Percentiles rank a stretch among this genome's conserved stretches.
Evolutionary conservation across 2,329 filamentous ascomycete species (phyloP).

Genomic region (Colletotrichum ledebouriae): DNA sequence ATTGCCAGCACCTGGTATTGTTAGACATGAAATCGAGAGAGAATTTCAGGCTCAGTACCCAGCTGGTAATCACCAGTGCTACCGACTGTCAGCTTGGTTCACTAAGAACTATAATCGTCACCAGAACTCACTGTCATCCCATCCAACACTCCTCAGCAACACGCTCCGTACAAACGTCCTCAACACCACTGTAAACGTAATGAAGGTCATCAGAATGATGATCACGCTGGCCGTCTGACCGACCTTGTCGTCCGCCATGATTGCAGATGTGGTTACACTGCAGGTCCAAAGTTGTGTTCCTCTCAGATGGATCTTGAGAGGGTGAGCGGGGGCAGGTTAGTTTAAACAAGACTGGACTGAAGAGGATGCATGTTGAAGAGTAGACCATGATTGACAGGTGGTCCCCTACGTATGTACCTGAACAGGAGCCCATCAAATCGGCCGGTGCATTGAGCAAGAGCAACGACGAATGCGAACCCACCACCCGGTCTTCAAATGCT

Average conservation of each 20-base stretch:
- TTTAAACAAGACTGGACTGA: slow-evolving; percentile 17
- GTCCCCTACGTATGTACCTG: slow-evolving; percentile 26
- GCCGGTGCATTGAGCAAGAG: slow-evolving; percentile 24
- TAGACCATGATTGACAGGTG: slow-evolving; percentile 35
- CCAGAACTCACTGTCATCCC: slow-evolving; percentile 41
- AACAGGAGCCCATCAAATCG: slow-evolving; percentile 6
- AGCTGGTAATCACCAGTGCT: slow-evolving; percentile 40
- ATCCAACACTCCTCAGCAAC: slow-evolving; percentile 36
- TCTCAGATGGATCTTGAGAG: neutral
- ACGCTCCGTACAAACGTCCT: slow-evolving; percentile 39
- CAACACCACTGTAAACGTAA: slow-evolving; percentile 34
- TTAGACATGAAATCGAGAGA: neutral
- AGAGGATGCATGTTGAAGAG: slow-evolving; percentile 5
- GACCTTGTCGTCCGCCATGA: slow-evolving; percentile 40
- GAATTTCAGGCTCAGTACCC: slow-evolving; percentile 16
- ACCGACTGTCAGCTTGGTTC: slow-evolving; percentile 15
- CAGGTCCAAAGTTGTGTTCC: slow-evolving; percentile 27
- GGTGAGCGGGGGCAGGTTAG: slow-evolving; percentile 17
- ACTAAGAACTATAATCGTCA: neutral
- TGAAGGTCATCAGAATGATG: slow-evolving; percentile 35
- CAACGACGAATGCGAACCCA: slow-evolving; percentile 21
- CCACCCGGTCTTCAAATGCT: slow-evolving; percentile 18
- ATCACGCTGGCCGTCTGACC: slow-evolving; percentile 36
- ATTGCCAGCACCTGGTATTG: slow-evolving; percentile 35
- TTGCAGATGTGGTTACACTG: slow-evolving; percentile 31